phyloP scores from a whole-genome alignment of 768 basidiomycete genomes.

The Fibroporia radiculosa region DNA sequence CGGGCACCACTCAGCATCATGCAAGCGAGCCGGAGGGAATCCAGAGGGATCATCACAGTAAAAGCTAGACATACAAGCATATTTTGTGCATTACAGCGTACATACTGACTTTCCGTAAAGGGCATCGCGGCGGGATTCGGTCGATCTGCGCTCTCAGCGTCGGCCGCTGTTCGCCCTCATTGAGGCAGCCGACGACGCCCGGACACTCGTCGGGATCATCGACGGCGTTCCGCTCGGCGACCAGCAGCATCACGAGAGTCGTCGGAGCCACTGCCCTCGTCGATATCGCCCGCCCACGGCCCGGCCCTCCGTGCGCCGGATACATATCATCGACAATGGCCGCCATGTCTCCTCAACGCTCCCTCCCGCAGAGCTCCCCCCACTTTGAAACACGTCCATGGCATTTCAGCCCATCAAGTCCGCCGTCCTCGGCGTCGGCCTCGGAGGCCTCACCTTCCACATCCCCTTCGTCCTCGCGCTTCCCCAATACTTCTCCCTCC shows the following conservation, averaged over 20 bases:
- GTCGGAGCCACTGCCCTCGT: not conserved
- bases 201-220: not conserved
- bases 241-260: not conserved
- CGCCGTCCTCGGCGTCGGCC: conserved; percentile 71
- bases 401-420: conserved; percentile 46
- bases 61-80: too few relatives aligned
- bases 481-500: conserved; percentile 60
- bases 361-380: not conserved
- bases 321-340: not conserved
- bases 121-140: too few relatives aligned
- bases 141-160: too few relatives aligned
- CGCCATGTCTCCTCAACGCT: not conserved
- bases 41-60: too few relatives aligned
- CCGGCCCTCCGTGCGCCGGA: not conserved
- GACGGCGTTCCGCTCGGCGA: not conserved
- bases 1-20: too few relatives aligned
- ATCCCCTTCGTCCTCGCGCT: conserved; percentile 70
- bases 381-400: conserved; percentile 12
- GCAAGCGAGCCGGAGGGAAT: too few relatives aligned
- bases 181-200: not conserved
- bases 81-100: too few relatives aligned
- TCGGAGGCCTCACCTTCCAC: conserved; percentile 75
- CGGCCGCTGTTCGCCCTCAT: too few relatives aligned
- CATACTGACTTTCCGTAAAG: too few relatives aligned
- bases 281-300: not conserved